phyloP scores from a whole-genome alignment of 257 asterid genomes.

The Sherardia arvensis region DNA sequence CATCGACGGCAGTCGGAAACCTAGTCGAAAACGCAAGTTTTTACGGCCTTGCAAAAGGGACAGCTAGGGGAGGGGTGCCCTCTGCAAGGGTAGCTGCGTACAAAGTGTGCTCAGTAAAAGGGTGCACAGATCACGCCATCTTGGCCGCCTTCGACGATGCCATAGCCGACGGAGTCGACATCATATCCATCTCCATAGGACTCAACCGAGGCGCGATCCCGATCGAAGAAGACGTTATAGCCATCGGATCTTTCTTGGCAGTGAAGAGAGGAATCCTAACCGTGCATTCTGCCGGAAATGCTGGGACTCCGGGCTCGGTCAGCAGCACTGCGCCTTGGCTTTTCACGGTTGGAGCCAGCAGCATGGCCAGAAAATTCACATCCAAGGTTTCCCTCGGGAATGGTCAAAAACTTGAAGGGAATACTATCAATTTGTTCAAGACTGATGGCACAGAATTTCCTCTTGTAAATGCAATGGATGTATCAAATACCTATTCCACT shows the following conservation, averaged over 20 bases:
- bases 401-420: conserved; percentile 25
- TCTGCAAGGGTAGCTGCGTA: conserved; percentile 30
- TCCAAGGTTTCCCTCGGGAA: conserved; percentile 28
- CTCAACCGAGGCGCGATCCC: neutral
- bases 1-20: conserved; percentile 40
- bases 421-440: conserved; percentile 20
- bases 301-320: conserved; percentile 8
- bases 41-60: conserved; percentile 28
- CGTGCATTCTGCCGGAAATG: conserved; percentile 34
- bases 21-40: conserved; percentile 18
- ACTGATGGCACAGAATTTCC: conserved; percentile 22
- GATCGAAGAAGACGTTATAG: conserved; percentile 11
- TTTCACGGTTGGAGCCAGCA: conserved; percentile 33
- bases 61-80: conserved; percentile 35
- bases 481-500: neutral
- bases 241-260: conserved; percentile 35
- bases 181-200: conserved; percentile 27
- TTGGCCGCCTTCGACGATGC: conserved; percentile 44
- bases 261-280: conserved; percentile 23
- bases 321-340: conserved; percentile 36
- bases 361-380: conserved; percentile 24
- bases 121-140: neutral
- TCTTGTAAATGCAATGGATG: conserved; percentile 19
- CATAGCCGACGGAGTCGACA: conserved; percentile 41
- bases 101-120: neutral